Evolutionary conservation across 768 basidiomycete genomes (phyloP), one percentile per base, ranked within the genome.

Genomic region (Kondoa malvinella): DNA sequence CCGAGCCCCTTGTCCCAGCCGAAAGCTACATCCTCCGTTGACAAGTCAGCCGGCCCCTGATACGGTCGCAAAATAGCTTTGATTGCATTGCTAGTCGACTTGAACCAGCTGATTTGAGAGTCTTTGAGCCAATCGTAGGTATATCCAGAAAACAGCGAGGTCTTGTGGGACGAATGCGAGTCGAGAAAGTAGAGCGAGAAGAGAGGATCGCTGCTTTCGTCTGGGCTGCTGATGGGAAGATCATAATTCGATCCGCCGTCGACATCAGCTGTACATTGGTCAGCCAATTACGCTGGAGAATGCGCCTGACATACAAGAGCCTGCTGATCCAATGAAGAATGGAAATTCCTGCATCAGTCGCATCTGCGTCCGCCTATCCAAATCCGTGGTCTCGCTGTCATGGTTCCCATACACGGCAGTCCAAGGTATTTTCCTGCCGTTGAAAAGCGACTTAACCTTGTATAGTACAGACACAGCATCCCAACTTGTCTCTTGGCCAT

Each of bases 331-430:
- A 2, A 96, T 77, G 65, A 86, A 91, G 74, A 92, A 95, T 0
- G 94, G 94, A 68, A 96, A 79, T 0, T 79, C 82, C 75, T 86
- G 85, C 83, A 91, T 83, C 57, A 74, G 67, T 29, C 80, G 78
- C 68, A 89, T 74, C 73, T 92, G 89, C 21, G 84, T 81, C 32
- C 81, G 83, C 70, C 85, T 84, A 31, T 78, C 72, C 72, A 80
- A 72, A 16, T 86, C 87, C 1, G 74, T 76, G 63, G 84, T 81
- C 69, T 92, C 87, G 57, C 84, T 82, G 72, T 96, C 94, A 76
- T 99, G 94, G 74, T 99, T 96, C 0, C 94, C 94, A 76, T 96
- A 92, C 1, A 96, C 82, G 0, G 85, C 87, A 2, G 89, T 84
- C 92, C 92, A 99, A 0, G 92, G 88, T 40, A 94, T 86, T 26